Evolutionary conservation across 352 stramenopile species (phyloP).

Genomic region (Phytophthora constricta): DNA sequence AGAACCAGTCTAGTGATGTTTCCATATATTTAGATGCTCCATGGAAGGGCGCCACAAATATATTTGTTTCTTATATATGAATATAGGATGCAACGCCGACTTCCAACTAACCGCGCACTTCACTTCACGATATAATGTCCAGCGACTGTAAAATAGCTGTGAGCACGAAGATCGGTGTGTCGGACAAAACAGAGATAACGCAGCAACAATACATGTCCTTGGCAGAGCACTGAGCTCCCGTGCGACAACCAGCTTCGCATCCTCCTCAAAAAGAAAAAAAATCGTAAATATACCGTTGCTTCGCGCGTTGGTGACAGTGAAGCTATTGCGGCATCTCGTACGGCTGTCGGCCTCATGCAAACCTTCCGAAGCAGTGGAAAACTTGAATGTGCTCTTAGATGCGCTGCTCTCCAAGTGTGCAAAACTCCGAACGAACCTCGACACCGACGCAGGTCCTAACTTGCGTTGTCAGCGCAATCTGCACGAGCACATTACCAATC

Average conservation of each 20-base stretch:
- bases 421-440: conserved; percentile 8
- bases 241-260: conserved; percentile 1
- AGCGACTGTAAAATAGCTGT: conserved; percentile 1
- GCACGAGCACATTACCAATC: conserved; percentile 15
- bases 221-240: conserved; percentile 7
- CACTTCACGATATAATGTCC: not conserved
- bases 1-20: no score
- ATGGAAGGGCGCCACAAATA: no score
- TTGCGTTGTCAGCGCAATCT: conserved; percentile 3
- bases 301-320: not conserved
- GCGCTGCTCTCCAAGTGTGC: not conserved
- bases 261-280: conserved; percentile 14
- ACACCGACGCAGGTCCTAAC: not conserved
- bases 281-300: conserved; percentile 16
- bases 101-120: conserved; percentile 13
- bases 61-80: conserved; percentile 13
- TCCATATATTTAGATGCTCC: no score
- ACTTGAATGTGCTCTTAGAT: not conserved
- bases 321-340: not conserved
- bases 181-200: conserved; percentile 3
- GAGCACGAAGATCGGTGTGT: not conserved
- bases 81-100: not conserved
- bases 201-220: conserved; percentile 1
- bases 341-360: not conserved
- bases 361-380: conserved; percentile 1